A percentile compares a stretch with the other conserved stretches of the same genome.
Conservation (phyloP, 2,329 filamentous ascomycete species). For the Cladophialophora bantiana region DNA sequence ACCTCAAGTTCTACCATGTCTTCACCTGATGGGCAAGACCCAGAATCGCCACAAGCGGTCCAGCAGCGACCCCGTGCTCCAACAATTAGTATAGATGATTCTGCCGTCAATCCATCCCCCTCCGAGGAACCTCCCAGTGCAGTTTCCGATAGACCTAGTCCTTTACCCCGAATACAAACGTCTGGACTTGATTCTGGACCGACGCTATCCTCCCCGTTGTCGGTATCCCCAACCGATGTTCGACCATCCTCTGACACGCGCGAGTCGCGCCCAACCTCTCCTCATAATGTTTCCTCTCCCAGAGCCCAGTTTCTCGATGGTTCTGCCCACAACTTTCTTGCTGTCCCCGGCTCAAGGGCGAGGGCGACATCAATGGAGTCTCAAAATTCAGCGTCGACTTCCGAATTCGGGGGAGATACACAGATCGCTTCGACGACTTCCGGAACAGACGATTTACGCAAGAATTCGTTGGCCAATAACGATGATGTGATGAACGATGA, state of each 20-base stretch:
- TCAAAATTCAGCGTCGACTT: slow-evolving; percentile 56
- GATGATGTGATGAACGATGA: slow-evolving; percentile 64
- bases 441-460: slow-evolving; percentile 50
- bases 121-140: slow-evolving; percentile 26
- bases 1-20: slow-evolving; percentile 24
- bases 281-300: slow-evolving; percentile 72
- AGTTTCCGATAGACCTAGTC: slow-evolving; percentile 45
- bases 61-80: slow-evolving; percentile 50
- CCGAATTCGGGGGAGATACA: slow-evolving; percentile 62
- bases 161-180: slow-evolving; percentile 49
- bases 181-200: slow-evolving; percentile 47
- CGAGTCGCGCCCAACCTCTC: slow-evolving; percentile 69
- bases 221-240: slow-evolving; percentile 57
- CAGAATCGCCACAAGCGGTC: slow-evolving; percentile 23
- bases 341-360: slow-evolving; percentile 68
- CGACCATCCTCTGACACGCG: slow-evolving; percentile 62
- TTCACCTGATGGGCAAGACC: slow-evolving; percentile 28
- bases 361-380: slow-evolving; percentile 69
- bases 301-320: slow-evolving; percentile 59
- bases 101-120: slow-evolving; percentile 47
- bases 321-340: slow-evolving; percentile 63
- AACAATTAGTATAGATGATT: slow-evolving; percentile 65
- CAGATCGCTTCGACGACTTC: slow-evolving; percentile 57
- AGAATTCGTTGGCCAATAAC: slow-evolving; percentile 46
- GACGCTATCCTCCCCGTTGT: slow-evolving; percentile 43